Conservation (phyloP, 2,329 filamentous ascomycete species). For the Corinectria fuckeliana region DNA sequence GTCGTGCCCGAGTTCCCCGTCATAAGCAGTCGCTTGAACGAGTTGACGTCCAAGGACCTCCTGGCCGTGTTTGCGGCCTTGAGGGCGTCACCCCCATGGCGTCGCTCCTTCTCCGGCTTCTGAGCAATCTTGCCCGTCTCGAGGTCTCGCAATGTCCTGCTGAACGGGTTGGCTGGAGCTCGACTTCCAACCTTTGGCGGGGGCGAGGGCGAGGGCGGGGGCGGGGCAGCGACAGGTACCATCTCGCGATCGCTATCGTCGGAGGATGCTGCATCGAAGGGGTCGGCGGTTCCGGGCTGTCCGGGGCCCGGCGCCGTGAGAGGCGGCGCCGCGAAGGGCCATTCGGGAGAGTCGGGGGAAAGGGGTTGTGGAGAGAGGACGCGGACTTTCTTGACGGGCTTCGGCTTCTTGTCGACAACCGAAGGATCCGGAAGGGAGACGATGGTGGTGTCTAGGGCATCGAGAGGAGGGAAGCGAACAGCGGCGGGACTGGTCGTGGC, state of each 20-base stretch:
- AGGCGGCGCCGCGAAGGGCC: slow-evolving; percentile 41
- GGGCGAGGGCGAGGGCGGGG: slow-evolving; percentile 34
- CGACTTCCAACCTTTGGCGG: slow-evolving; percentile 29
- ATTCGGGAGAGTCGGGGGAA: slow-evolving; percentile 58
- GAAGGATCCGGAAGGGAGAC: slow-evolving; percentile 39
- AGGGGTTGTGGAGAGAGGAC: slow-evolving; percentile 69
- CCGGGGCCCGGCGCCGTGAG: slow-evolving; percentile 38
- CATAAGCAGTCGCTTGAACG: slow-evolving; percentile 77
- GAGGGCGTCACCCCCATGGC: slow-evolving; percentile 41
- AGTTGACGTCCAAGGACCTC: slow-evolving; percentile 73
- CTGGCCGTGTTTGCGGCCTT: slow-evolving; percentile 45
- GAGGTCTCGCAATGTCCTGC: slow-evolving; percentile 60
- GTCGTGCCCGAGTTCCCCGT: slow-evolving; percentile 65
- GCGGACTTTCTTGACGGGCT: slow-evolving; percentile 70
- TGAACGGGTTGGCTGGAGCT: slow-evolving; percentile 54
- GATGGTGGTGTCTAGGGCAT: slow-evolving; percentile 40
- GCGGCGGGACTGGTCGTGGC: slow-evolving; percentile 17
- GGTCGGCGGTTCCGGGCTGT: slow-evolving; percentile 37
- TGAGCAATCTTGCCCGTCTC: slow-evolving; percentile 47
- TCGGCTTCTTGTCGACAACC: slow-evolving; percentile 50
- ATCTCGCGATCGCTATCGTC: slow-evolving; percentile 40
- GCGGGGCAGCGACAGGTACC: slow-evolving; percentile 32
- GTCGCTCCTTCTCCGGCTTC: slow-evolving; percentile 40
- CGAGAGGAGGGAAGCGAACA: slow-evolving; percentile 37
- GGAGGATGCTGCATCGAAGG: slow-evolving; percentile 41